These are phyloP conservation scores for Saprolegnia diclina DNA, from an alignment of 352 stramenopile genomes.

Conservation along the genomic window DNA sequence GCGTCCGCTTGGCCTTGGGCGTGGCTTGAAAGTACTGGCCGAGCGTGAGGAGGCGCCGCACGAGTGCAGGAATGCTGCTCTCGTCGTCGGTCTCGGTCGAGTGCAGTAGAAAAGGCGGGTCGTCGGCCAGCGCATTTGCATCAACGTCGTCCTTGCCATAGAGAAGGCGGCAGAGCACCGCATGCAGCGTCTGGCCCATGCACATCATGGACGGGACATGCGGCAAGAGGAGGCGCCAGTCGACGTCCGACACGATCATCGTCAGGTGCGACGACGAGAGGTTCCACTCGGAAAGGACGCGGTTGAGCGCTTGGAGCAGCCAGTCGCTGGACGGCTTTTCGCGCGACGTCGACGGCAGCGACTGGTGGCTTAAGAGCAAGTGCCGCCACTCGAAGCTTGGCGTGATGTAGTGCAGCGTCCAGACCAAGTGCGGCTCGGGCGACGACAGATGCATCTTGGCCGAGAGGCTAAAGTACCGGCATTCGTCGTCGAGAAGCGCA, in stretches of 20 bases:
- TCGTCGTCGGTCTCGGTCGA: too few relatives aligned
- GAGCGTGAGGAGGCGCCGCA: neutral
- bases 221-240: neutral
- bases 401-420: slow-evolving; percentile 17
- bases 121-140: neutral
- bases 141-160: neutral
- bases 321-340: neutral
- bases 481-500: neutral
- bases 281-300: slow-evolving; percentile 5
- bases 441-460: neutral
- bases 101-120: too few relatives aligned
- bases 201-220: neutral
- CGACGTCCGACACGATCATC: slow-evolving; percentile 12
- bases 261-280: neutral
- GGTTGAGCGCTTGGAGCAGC: neutral
- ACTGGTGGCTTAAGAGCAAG: neutral
- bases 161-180: neutral
- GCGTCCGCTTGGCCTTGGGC: neutral
- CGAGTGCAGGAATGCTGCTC: neutral
- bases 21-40: neutral
- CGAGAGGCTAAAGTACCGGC: slow-evolving; percentile 18
- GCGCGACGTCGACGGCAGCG: neutral
- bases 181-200: slow-evolving; percentile 1
- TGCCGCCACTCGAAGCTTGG: slow-evolving; percentile 11
- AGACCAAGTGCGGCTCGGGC: neutral